Evolutionary conservation across 129 eudicot species (phyloP).

Genomic region (Artemisia annua): DNA sequence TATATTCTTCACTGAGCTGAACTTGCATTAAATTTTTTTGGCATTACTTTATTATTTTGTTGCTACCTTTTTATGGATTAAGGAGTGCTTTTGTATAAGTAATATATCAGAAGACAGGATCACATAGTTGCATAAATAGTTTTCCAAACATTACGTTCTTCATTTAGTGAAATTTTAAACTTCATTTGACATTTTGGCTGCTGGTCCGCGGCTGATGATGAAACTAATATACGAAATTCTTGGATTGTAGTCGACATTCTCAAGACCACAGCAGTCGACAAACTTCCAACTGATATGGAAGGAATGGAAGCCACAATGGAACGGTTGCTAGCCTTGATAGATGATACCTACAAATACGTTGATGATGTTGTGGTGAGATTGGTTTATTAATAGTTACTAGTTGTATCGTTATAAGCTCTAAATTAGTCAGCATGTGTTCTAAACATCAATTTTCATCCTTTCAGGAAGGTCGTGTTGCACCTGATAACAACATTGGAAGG

Average conservation of each 20-base stretch:
- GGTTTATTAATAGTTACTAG: background rate
- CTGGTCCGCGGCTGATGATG: background rate
- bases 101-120: too few relatives aligned
- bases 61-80: too few relatives aligned
- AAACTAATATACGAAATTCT: slow-evolving; percentile 1
- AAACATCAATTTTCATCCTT: slow-evolving; percentile 7
- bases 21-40: too few relatives aligned
- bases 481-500: slow-evolving; percentile 72
- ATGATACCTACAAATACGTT: slow-evolving; percentile 84
- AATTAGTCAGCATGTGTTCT: background rate
- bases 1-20: too few relatives aligned
- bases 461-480: slow-evolving; percentile 81
- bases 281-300: slow-evolving; percentile 85
- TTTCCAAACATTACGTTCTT: background rate
- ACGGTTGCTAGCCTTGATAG: slow-evolving; percentile 69
- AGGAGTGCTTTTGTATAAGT: too few relatives aligned
- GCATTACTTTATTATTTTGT: too few relatives aligned
- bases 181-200: background rate
- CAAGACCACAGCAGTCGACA: slow-evolving; percentile 77
- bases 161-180: background rate
- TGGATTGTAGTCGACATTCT: slow-evolving; percentile 68
- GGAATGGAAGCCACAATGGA: slow-evolving; percentile 95
- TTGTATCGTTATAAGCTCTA: background rate
- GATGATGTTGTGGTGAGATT: slow-evolving; percentile 90
- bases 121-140: background rate